Percentiles rank a stretch among this genome's conserved stretches.
These are phyloP conservation scores for Pistacia atlantica DNA, from an alignment of 345 rosid species.

Conservation along the genomic window DNA sequence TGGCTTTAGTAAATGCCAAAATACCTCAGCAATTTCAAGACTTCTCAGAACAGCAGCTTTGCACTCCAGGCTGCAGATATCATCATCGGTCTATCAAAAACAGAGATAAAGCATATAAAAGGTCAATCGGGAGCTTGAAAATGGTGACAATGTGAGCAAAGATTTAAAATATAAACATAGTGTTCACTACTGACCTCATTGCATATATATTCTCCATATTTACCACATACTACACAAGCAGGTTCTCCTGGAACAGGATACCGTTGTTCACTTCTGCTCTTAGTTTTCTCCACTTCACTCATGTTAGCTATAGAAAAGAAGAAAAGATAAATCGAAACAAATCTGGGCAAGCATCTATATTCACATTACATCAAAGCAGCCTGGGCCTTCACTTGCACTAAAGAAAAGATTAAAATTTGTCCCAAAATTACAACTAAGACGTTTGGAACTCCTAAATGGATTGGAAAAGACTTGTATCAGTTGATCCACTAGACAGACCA, in stretches of 20 bases:
- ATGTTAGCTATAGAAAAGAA: slow-evolving; percentile 24
- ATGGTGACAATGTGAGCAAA: slow-evolving; percentile 1
- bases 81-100: slow-evolving; percentile 63
- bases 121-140: slow-evolving; percentile 11
- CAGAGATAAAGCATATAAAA: slow-evolving; percentile 14
- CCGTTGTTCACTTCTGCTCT: slow-evolving; percentile 51
- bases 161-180: slow-evolving; percentile 3
- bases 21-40: slow-evolving; percentile 46
- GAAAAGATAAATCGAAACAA: slow-evolving; percentile 10
- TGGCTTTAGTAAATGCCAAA: background rate
- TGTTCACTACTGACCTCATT: slow-evolving; percentile 49
- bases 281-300: slow-evolving; percentile 36
- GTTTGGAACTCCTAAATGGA: background rate
- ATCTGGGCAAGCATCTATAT: background rate
- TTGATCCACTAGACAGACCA: background rate
- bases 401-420: background rate
- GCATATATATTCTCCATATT: slow-evolving; percentile 76
- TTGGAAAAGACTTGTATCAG: background rate
- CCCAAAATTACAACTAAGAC: background rate
- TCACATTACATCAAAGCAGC: background rate
- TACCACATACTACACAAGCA: slow-evolving; percentile 65
- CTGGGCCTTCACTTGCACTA: background rate
- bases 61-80: slow-evolving; percentile 78
- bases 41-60: slow-evolving; percentile 56
- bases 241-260: slow-evolving; percentile 68